These are phyloP conservation scores for Wolfiporia cocos DNA, from an alignment of 1,284 basidiomycete species.

Conservation along the genomic window DNA sequence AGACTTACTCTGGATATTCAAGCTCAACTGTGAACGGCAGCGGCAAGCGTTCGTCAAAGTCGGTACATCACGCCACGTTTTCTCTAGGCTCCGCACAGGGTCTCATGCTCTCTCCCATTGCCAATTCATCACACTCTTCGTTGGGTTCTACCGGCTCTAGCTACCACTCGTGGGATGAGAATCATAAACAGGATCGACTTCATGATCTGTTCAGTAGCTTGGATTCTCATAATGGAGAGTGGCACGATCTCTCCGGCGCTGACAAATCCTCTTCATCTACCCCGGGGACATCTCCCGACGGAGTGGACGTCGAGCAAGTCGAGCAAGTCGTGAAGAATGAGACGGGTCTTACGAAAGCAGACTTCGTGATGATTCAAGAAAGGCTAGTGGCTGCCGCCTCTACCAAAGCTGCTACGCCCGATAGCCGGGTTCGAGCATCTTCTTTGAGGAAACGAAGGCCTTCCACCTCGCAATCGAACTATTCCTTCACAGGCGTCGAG, in stretches of 20 bases:
- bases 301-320: slow-evolving; percentile 57
- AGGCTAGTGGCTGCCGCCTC: slow-evolving; percentile 57
- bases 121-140: slow-evolving; percentile 71
- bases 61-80: slow-evolving; percentile 34
- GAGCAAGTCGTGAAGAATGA: slow-evolving; percentile 59
- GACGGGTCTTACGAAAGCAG: slow-evolving; percentile 60
- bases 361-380: slow-evolving; percentile 67
- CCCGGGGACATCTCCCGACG: slow-evolving; percentile 43
- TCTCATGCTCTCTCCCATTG: slow-evolving; percentile 57
- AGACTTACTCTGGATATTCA: slow-evolving; percentile 47
- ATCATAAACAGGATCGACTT: slow-evolving; percentile 43
- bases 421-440: slow-evolving; percentile 51
- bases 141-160: slow-evolving; percentile 75
- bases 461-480: slow-evolving; percentile 76
- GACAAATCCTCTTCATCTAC: slow-evolving; percentile 42
- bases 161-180: slow-evolving; percentile 73
- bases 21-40: slow-evolving; percentile 21
- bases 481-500: slow-evolving; percentile 48
- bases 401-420: slow-evolving; percentile 48
- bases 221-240: slow-evolving; percentile 42
- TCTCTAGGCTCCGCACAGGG: slow-evolving; percentile 46
- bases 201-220: slow-evolving; percentile 45
- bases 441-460: slow-evolving; percentile 55
- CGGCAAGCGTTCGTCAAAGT: slow-evolving; percentile 43
- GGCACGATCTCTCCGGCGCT: slow-evolving; percentile 49